A percentile compares a stretch with the other conserved stretches of the same genome.
phyloP scores from a whole-genome alignment of 768 basidiomycete genomes.

The Tephrocybe sp. region DNA sequence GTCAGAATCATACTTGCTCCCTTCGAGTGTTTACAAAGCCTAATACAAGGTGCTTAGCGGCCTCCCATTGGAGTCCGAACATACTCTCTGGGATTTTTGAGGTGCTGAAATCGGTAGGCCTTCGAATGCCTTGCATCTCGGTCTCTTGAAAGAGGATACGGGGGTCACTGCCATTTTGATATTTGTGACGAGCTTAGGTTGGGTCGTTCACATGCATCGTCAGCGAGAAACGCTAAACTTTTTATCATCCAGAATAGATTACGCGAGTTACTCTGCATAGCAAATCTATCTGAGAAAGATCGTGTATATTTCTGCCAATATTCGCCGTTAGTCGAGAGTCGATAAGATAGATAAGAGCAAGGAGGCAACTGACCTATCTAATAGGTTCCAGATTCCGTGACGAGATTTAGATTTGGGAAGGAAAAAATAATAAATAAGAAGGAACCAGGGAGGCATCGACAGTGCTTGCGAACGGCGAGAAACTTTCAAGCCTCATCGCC shows the following conservation, averaged over 20 bases:
- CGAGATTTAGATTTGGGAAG: background rate
- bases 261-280: background rate
- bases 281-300: background rate
- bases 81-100: no score
- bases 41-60: no score
- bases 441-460: background rate
- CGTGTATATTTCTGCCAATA: background rate
- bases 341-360: background rate
- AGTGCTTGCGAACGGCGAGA: background rate
- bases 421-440: background rate
- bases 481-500: conserved; percentile 39
- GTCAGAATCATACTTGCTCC: no score
- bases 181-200: no score
- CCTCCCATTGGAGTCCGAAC: no score
- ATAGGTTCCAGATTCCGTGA: background rate
- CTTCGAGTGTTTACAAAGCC: no score
- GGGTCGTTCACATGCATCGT: no score
- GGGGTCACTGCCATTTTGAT: no score
- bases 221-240: no score
- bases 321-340: background rate
- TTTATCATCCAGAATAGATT: background rate
- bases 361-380: background rate
- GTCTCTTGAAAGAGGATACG: no score
- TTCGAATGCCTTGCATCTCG: no score
- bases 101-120: no score